Conservation (phyloP, 2,329 filamentous ascomycete species). For the Talaromyces amestolkiae region DNA sequence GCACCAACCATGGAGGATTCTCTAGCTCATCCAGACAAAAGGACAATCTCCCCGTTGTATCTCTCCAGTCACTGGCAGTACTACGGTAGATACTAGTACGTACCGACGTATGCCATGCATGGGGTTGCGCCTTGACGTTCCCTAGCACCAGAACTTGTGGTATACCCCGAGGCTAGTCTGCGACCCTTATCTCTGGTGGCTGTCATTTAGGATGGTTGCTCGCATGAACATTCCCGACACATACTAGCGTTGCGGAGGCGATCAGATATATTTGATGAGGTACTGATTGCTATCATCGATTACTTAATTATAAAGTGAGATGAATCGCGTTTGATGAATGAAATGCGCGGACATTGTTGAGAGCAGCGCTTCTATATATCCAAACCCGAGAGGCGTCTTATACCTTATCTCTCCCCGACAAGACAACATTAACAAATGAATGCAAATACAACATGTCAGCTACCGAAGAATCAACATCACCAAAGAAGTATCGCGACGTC, state of each 20-base stretch:
- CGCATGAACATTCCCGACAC: conserved; percentile 11
- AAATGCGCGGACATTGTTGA: neutral
- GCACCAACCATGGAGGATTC: neutral
- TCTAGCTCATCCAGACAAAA: neutral
- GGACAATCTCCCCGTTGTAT: neutral
- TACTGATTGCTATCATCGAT: neutral
- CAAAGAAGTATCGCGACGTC: conserved; percentile 23
- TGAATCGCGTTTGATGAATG: neutral
- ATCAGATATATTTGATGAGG: conserved; percentile 1
- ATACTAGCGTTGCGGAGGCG: conserved; percentile 9
- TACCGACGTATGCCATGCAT: neutral
- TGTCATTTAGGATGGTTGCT: conserved; percentile 1
- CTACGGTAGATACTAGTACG: neutral
- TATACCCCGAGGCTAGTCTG: neutral
- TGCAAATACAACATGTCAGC: neutral
- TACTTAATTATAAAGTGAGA: neutral
- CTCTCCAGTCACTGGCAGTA: neutral
- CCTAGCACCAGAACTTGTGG: neutral
- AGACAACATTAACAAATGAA: neutral
- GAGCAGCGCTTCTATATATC: neutral
- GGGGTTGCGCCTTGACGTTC: conserved; percentile 1
- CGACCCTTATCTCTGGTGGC: conserved; percentile 13
- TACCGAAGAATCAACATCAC: conserved; percentile 17
- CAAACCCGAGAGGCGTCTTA: neutral
- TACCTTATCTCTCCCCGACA: neutral